Evolutionary conservation across 148 eudicot genomes (phyloP).

Genomic region (Camellia granthamiana): DNA sequence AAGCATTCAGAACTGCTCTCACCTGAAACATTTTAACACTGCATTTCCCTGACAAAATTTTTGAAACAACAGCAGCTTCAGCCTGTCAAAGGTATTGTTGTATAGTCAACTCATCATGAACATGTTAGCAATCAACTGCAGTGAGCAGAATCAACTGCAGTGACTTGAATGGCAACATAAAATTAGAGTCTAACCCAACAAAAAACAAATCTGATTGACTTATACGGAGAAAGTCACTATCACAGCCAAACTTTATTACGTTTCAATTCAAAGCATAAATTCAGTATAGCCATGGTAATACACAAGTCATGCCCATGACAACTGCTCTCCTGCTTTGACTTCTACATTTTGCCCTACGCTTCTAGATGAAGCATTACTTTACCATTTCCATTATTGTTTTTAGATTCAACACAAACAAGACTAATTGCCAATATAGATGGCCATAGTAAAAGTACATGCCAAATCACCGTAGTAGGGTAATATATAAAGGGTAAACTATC

Average conservation of each 20-base stretch:
- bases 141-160: neutral
- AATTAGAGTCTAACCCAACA: neutral
- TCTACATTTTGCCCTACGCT: neutral
- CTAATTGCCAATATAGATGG: conserved; percentile 3
- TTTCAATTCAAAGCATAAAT: neutral
- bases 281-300: neutral
- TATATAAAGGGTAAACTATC: no score
- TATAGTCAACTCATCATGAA: conserved; percentile 23
- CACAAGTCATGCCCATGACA: neutral
- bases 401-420: neutral
- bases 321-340: neutral
- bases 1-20: conserved; percentile 19
- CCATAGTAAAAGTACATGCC: neutral
- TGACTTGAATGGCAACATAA: no score
- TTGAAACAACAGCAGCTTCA: conserved; percentile 75
- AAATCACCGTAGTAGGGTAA: neutral
- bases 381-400: neutral
- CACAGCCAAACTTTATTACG: neutral
- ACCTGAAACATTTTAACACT: conserved; percentile 54
- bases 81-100: conserved; percentile 43
- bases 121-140: conserved; percentile 9
- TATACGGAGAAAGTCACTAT: neutral
- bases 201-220: neutral
- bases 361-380: neutral
- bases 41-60: conserved; percentile 63